Evolutionary conservation across 805 yeast species (phyloP), one percentile per base, ranked within the genome.

Genomic region (Ogataea saltuana): DNA sequence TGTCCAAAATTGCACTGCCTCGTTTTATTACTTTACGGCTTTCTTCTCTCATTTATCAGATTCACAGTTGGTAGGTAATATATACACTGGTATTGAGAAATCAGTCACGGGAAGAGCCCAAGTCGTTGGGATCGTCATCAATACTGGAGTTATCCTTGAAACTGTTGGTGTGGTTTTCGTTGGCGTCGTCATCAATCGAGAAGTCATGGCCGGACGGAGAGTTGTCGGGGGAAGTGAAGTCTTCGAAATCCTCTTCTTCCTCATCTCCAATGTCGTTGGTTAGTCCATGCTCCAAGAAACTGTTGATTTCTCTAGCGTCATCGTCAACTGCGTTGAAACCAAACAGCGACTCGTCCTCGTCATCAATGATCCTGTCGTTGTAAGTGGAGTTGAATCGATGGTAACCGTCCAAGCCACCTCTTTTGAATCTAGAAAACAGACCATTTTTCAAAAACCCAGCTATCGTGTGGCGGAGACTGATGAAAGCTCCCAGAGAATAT

Each of bases 261-360:
- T n/a, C 69, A 27, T 56, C 67, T 7, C 64, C 69, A 32, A 66
- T 61, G 31, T 67, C 72, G 45, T 55, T 39, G 21, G 46, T 33
- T 16, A 46, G 36, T 1, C 59, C 63, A 41, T 54, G 55, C 18
- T 68, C 70, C 12, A 71, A 51, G 39, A 74, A 68, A 30, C 70
- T 65, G 35, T 71, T 70, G 26, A 75, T 61, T 41, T 73, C 77
- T 34, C 71, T 64, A 0, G 80, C 80, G 56, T 75, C 80, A 34
- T 71, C 77, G 40, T 73, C 78, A 46, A 59, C 59, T 18, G 57
- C 54, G 22, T 54, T 59, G 30, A 65, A 64, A 35, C 65, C 58
- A 44, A 65, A 56, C 36, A 65, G 54, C 8, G 64, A 59, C 32
- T 58, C 67, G 31, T 59, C 65, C 35, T 61, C 63, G 35, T 58